Percentiles rank a stretch among this genome's conserved stretches.
Evolutionary conservation across 306 rosid genomes (phyloP).

Genomic region (Arachis stenosperma): DNA sequence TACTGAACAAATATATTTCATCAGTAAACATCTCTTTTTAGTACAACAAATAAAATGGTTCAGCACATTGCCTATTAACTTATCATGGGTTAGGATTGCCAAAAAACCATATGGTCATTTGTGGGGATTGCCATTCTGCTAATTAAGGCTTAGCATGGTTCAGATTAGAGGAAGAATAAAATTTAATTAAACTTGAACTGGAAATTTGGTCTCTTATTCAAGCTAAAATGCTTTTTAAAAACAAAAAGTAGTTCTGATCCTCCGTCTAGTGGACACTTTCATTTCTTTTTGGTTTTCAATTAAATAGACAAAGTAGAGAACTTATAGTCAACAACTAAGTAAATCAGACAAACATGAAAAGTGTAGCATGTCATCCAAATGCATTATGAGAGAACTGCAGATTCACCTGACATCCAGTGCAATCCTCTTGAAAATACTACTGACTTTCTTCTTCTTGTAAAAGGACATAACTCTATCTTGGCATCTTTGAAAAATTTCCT

Average conservation of each 20-base stretch:
- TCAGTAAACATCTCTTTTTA: too few relatives aligned
- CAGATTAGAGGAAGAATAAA: too few relatives aligned
- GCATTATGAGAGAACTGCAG: conserved; percentile 10
- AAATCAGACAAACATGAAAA: conserved; percentile 28
- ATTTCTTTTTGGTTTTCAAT: not conserved
- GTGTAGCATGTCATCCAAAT: not conserved
- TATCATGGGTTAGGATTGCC: not conserved
- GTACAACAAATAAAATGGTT: not conserved
- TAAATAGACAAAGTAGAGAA: not conserved
- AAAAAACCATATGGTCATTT: not conserved
- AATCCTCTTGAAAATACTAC: conserved; percentile 46
- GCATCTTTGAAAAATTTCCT: conserved; percentile 64
- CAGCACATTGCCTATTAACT: not conserved
- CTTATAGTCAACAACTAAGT: not conserved
- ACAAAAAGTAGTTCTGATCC: not conserved
- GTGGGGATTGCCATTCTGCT: not conserved
- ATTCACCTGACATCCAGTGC: conserved; percentile 63
- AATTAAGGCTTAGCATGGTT: too few relatives aligned
- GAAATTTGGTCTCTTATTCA: too few relatives aligned
- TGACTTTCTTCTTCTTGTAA: conserved; percentile 60
- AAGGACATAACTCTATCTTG: conserved; percentile 56
- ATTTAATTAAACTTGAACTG: too few relatives aligned
- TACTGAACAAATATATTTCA: too few relatives aligned
- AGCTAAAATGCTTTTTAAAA: too few relatives aligned
- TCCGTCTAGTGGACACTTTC: not conserved